Conservation (phyloP, 129 eudicot genomes). For the Flaveria bidentis region DNA sequence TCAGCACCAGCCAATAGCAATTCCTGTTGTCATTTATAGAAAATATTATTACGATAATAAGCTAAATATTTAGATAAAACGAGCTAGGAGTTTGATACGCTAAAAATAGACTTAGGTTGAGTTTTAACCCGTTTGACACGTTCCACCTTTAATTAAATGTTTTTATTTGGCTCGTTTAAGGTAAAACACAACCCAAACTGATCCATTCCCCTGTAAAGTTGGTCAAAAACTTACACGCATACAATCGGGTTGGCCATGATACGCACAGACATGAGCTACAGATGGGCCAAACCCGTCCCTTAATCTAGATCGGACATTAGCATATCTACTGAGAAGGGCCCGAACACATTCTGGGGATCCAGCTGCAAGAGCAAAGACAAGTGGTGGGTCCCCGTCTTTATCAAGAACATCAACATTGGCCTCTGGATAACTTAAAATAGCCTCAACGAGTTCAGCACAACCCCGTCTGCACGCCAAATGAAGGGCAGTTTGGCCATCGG, state of each 20-base stretch:
- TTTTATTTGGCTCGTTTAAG: conserved; percentile 1
- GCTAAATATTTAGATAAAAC: neutral
- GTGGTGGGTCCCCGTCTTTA: conserved; percentile 99
- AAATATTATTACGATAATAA: neutral
- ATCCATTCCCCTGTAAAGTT: neutral
- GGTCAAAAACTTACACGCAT: conserved; percentile 74
- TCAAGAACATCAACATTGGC: conserved; percentile 93
- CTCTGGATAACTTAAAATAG: conserved; percentile 68
- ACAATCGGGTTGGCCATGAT: conserved; percentile 99
- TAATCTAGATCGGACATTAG: conserved; percentile 85
- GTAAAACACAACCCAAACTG: neutral
- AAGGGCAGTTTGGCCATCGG: conserved; percentile 97
- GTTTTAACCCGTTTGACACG: neutral
- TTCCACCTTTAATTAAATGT: neutral
- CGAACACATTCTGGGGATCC: conserved; percentile 99
- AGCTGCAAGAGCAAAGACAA: conserved; percentile 96
- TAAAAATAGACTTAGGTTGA: neutral
- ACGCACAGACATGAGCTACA: conserved; percentile 97
- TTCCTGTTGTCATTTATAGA: conserved; percentile 57
- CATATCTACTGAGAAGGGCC: conserved; percentile 79
- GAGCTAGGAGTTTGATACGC: neutral
- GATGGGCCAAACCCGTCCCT: conserved; percentile 98
- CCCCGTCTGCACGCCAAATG: conserved; percentile 99
- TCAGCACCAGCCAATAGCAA: conserved; percentile 94
- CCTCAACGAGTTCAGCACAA: conserved; percentile 80